phyloP scores from a whole-genome alignment of 208 protist species.

The Trypanosoma scelopori region DNA sequence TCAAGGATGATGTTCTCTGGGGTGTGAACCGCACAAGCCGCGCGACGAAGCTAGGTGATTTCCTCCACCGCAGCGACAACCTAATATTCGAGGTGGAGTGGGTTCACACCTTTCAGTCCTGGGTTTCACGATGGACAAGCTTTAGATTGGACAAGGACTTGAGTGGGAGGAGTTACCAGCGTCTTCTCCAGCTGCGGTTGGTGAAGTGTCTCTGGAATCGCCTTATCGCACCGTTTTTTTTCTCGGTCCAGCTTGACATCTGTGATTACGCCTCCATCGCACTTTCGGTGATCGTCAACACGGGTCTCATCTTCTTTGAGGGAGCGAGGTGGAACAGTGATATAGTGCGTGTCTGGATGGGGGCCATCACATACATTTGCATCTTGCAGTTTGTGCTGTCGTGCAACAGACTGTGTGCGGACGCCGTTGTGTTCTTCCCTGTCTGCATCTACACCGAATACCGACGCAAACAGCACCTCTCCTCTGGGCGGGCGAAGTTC shows the following conservation, averaged over 20 bases:
- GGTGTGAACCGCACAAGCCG: conserved; percentile 71
- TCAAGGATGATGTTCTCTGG: conserved; percentile 74
- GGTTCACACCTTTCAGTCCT: conserved; percentile 45
- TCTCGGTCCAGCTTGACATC: conserved; percentile 44
- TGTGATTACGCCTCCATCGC: conserved; percentile 64
- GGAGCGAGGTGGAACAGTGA: conserved; percentile 15
- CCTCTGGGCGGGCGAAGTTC: conserved; percentile 34
- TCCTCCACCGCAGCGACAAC: conserved; percentile 77
- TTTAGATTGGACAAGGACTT: conserved; percentile 20
- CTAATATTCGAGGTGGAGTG: conserved; percentile 84
- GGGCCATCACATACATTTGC: conserved; percentile 36
- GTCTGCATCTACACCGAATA: conserved; percentile 57
- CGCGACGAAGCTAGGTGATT: conserved; percentile 75
- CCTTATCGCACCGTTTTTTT: conserved; percentile 44
- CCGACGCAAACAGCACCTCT: conserved; percentile 56
- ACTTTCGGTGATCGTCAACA: conserved; percentile 59
- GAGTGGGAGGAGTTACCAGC: background rate
- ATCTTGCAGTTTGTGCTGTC: conserved; percentile 53
- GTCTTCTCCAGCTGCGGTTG: background rate
- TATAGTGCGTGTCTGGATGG: conserved; percentile 3
- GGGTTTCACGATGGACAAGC: conserved; percentile 46
- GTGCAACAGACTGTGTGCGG: conserved; percentile 42
- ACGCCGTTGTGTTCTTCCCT: conserved; percentile 54
- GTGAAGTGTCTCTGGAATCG: conserved; percentile 48
- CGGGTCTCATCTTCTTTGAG: conserved; percentile 49